Percentiles rank a stretch among this genome's conserved stretches.
Evolutionary conservation across 495 filamentous ascomycete species (phyloP).

Genomic region (Xanthoparmelia taractica): DNA sequence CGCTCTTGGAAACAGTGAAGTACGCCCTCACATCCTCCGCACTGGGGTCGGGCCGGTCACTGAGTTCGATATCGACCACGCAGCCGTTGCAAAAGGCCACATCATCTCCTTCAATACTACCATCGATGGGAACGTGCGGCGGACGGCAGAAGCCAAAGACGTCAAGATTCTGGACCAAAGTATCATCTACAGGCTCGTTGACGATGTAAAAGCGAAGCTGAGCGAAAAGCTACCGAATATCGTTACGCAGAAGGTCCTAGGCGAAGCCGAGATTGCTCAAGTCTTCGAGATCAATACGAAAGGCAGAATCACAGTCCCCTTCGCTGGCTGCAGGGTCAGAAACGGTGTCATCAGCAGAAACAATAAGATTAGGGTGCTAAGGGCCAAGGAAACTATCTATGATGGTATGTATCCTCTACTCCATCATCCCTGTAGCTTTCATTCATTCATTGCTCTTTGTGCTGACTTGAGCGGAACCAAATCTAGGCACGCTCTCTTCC

Average conservation of each 20-base stretch:
- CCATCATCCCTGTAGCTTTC: neutral
- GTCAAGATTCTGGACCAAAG: conserved; percentile 79
- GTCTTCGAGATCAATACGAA: conserved; percentile 78
- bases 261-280: conserved; percentile 80
- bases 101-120: conserved; percentile 83
- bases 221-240: conserved; percentile 57
- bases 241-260: conserved; percentile 60
- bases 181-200: conserved; percentile 85
- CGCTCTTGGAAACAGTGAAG: conserved; percentile 73
- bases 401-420: conserved; percentile 66
- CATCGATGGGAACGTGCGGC: conserved; percentile 58
- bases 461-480: neutral
- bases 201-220: conserved; percentile 66
- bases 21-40: conserved; percentile 67
- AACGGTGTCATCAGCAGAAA: conserved; percentile 63
- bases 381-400: conserved; percentile 61
- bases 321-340: conserved; percentile 83
- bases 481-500: conserved; percentile 60
- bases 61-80: conserved; percentile 86
- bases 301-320: conserved; percentile 54
- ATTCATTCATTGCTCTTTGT: neutral
- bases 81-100: conserved; percentile 57
- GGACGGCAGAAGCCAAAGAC: conserved; percentile 57
- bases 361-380: conserved; percentile 61
- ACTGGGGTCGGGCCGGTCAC: conserved; percentile 68